A percentile compares a stretch with the other conserved stretches of the same genome.
Evolutionary conservation across 441 rosid genomes (phyloP).

Genomic region (Melastoma candidum): DNA sequence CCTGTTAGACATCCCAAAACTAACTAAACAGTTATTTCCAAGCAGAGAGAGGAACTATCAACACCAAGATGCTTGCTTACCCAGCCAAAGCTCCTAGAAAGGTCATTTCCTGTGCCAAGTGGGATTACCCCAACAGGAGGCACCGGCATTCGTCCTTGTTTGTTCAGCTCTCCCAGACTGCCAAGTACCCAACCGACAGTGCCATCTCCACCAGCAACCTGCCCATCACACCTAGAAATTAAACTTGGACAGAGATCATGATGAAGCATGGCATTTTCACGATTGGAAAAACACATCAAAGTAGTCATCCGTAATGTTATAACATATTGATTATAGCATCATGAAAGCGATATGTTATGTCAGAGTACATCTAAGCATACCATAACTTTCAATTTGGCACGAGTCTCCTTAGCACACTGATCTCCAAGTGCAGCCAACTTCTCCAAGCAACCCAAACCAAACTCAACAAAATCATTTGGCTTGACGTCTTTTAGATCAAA

Average conservation of each 20-base stretch:
- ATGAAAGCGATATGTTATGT: no score
- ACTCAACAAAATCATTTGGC: slow-evolving; percentile 67
- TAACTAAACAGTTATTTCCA: slow-evolving; percentile 12
- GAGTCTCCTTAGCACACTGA: slow-evolving; percentile 60
- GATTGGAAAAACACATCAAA: no score
- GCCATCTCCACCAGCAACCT: slow-evolving; percentile 99
- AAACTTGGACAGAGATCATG: background rate
- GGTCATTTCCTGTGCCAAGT: slow-evolving; percentile 94
- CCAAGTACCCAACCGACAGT: slow-evolving; percentile 97
- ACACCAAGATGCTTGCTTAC: slow-evolving; percentile 29
- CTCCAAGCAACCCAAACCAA: slow-evolving; percentile 80
- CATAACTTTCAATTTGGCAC: slow-evolving; percentile 70
- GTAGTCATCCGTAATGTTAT: no score
- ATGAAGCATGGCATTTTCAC: background rate
- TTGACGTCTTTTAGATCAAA: slow-evolving; percentile 73
- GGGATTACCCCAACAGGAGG: slow-evolving; percentile 89
- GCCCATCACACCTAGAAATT: slow-evolving; percentile 18
- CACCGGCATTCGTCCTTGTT: slow-evolving; percentile 44
- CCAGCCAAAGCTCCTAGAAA: slow-evolving; percentile 95
- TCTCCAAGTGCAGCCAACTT: slow-evolving; percentile 64
- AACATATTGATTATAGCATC: no score
- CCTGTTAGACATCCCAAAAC: slow-evolving; percentile 28
- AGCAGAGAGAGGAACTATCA: background rate
- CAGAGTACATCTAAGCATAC: slow-evolving; percentile 25
- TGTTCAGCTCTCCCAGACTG: slow-evolving; percentile 58